These are phyloP conservation scores for Trichophyton rubrum DNA, from an alignment of 2,329 filamentous ascomycete genomes.

Conservation along the genomic window DNA sequence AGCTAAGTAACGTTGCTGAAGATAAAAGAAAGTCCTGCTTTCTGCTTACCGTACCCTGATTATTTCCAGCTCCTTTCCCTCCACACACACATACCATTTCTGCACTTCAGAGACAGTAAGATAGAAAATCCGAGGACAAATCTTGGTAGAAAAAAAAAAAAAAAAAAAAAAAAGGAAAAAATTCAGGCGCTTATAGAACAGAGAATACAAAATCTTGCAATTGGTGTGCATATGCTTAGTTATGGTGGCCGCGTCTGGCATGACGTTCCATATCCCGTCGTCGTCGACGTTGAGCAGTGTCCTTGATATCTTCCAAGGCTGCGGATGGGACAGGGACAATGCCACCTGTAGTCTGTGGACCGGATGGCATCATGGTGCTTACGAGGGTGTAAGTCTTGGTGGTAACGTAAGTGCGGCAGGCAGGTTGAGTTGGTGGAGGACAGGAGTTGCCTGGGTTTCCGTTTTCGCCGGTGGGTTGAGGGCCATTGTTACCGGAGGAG, in stretches of 20 bases:
- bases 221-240: background rate
- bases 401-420: background rate
- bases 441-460: background rate
- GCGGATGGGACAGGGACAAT: conserved; percentile 8
- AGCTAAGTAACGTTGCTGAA: background rate
- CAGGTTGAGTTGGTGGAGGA: conserved; percentile 1
- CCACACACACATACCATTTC: no score
- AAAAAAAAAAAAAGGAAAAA: background rate
- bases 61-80: background rate
- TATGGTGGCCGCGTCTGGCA: background rate
- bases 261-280: background rate
- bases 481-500: background rate
- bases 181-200: background rate
- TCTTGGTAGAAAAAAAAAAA: background rate
- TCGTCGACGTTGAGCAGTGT: conserved; percentile 1
- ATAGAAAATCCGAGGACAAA: no score
- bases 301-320: background rate
- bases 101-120: no score
- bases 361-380: background rate
- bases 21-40: background rate
- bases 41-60: background rate
- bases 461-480: background rate
- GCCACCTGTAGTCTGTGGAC: background rate
- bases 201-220: background rate
- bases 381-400: background rate